Percentiles rank a stretch among this genome's conserved stretches.
Conservation (phyloP, 139 green algal species). For the Medakamo hakoo region DNA sequence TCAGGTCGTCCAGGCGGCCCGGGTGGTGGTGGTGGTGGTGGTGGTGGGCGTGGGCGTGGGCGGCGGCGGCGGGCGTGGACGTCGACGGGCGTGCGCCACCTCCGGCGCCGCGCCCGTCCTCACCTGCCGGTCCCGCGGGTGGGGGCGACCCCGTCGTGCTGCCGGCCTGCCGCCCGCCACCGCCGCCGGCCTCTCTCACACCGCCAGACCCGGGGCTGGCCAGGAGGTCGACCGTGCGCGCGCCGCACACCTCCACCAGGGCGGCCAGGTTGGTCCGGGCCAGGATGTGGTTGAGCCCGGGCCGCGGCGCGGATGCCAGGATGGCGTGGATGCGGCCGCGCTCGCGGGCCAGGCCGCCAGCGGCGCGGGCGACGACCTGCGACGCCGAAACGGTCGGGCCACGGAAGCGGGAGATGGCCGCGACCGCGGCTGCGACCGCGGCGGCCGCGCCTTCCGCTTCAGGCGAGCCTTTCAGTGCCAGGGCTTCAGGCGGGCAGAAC, state of each 20-base stretch:
- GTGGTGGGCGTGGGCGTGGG: no score
- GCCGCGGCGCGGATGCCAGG: slow-evolving; percentile 1
- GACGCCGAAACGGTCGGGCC: slow-evolving; percentile 23
- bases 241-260: slow-evolving; percentile 16
- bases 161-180: slow-evolving; percentile 10
- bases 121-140: no score
- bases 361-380: slow-evolving; percentile 15
- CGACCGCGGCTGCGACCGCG: slow-evolving; percentile 1
- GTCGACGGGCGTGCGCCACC: background rate
- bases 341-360: slow-evolving; percentile 13
- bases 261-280: slow-evolving; percentile 25
- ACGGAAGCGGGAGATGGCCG: slow-evolving; percentile 13
- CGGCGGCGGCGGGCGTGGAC: background rate
- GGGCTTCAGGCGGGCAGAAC: slow-evolving; percentile 15
- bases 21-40: background rate
- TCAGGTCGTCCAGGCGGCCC: background rate
- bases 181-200: slow-evolving; percentile 20
- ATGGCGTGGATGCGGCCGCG: slow-evolving; percentile 11
- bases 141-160: slow-evolving; percentile 18
- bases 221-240: background rate
- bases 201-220: background rate
- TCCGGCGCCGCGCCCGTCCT: background rate
- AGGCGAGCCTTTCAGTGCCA: slow-evolving; percentile 14
- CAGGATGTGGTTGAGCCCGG: slow-evolving; percentile 38
- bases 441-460: slow-evolving; percentile 27